Base-by-base conservation (phyloP, 1,139 yeast genomes). In the Yamadazyma spencermartinsiae region DNA sequence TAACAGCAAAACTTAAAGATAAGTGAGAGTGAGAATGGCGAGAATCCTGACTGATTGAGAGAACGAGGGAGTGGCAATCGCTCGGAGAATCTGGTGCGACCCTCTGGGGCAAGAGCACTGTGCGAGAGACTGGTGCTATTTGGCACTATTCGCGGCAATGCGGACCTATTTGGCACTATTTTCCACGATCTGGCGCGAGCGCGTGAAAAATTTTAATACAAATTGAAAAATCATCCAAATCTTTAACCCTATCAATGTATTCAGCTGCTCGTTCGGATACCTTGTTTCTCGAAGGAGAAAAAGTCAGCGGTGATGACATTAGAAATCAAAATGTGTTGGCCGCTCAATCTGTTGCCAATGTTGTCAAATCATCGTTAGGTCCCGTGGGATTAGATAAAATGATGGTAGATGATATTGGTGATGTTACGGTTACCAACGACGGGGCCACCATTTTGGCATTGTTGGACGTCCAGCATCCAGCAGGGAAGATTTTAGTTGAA, bases 331-430 rank as follows among this genome's bases (percentile, higher is more conserved):
- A 94, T 57, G 96, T 94, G 18, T 72, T 89, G 56, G 98, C 98
- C 9, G 95, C 98, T 17, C 88, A 82, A 60, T 92, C 97, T 3
- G 96, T 94, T 40, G 96, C 98, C 50, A 94, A 94, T 62, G 97
- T 94, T 33, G 97, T 94, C 49, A 94, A 92, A 65, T 85, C 97
- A 15, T 89, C 98, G 3, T 72, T 94, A 45, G 99, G 99, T 5
- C 99, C 99, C 7, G 98, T 92, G 30, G 99, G 99, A 17, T 75
- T 94, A 41, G 99, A 94, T 66, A 94, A 94, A 71, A 92, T 94
- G 97, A 76, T 94, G 43, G 99, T 94, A 35, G 99, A 94, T 64
- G 98, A 94, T 60, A 94, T 94, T 66, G 98, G 98, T 45, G 99
- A 94, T 66, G 98, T 94, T 35, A 90, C 97, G 5, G 98, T 94